Percentiles rank a stretch among this genome's conserved stretches.
phyloP scores from a whole-genome alignment of 768 basidiomycete genomes.

The Xerocomellus intermedius region DNA sequence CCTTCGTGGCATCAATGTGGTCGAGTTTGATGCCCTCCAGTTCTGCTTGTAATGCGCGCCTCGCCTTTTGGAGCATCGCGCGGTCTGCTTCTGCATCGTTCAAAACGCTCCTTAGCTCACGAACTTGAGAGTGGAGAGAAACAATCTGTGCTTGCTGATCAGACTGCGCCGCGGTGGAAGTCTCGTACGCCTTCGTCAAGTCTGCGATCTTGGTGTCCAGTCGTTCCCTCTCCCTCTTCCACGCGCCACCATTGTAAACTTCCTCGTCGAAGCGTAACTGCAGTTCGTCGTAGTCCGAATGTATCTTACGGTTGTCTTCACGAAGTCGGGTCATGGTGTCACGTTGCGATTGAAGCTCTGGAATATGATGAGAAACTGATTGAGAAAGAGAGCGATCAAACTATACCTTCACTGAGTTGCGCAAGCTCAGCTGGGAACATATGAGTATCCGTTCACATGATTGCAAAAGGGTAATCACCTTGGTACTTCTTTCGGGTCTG shows the following conservation, averaged over 20 bases:
- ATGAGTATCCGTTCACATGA: conserved; percentile 6
- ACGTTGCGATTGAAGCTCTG: conserved; percentile 76
- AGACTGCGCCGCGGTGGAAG: conserved; percentile 64
- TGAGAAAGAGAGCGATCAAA: not conserved
- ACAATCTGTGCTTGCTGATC: conserved; percentile 87
- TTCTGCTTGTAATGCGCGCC: conserved; percentile 76
- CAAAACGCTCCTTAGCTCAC: conserved; percentile 74
- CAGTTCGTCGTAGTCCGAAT: conserved; percentile 73
- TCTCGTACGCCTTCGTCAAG: conserved; percentile 71
- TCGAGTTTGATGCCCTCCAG: conserved; percentile 79
- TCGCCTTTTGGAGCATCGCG: conserved; percentile 74
- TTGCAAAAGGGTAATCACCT: conserved; percentile 40
- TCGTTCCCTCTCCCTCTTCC: conserved; percentile 88
- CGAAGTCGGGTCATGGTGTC: conserved; percentile 73
- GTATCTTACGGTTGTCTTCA: conserved; percentile 76
- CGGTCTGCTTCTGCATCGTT: conserved; percentile 87
- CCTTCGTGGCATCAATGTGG: conserved; percentile 63
- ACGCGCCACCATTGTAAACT: conserved; percentile 70
- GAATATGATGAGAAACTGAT: conserved; percentile 5
- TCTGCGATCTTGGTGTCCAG: conserved; percentile 81
- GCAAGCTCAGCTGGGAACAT: conserved; percentile 61
- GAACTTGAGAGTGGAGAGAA: conserved; percentile 80
- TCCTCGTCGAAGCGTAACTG: conserved; percentile 77
- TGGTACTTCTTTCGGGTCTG: conserved; percentile 88
- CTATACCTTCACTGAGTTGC: conserved; percentile 72